Conservation (phyloP, 208 protist species). For the Entamoeba moshkovskii region DNA sequence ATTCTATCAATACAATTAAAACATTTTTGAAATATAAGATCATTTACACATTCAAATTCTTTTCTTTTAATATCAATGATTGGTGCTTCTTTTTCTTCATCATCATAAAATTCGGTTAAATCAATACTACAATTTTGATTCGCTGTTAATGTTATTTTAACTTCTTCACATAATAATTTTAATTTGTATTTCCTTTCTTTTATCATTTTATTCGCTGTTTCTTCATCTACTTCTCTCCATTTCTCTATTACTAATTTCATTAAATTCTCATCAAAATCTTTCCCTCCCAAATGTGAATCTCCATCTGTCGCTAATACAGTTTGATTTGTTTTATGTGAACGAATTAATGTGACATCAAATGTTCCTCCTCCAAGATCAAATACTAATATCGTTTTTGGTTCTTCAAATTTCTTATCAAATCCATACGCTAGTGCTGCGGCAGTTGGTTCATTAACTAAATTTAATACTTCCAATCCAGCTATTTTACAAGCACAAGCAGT, state of each 20-base stretch:
- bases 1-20: constrained; percentile 71
- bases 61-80: constrained; percentile 71
- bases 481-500: constrained; percentile 93
- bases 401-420: constrained; percentile 64
- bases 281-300: constrained; percentile 95
- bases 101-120: constrained; percentile 77
- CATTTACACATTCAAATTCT: constrained; percentile 87
- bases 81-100: constrained; percentile 74
- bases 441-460: constrained; percentile 93
- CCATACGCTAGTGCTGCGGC: constrained; percentile 87
- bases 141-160: constrained; percentile 81
- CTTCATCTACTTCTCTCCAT: background rate
- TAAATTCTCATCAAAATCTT: constrained; percentile 52
- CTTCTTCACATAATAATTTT: constrained; percentile 55
- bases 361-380: constrained; percentile 83
- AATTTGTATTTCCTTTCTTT: background rate
- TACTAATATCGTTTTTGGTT: constrained; percentile 51
- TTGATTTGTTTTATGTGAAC: constrained; percentile 91
- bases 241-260: constrained; percentile 10
- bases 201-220: constrained; percentile 34
- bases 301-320: constrained; percentile 92
- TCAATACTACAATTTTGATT: constrained; percentile 64
- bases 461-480: constrained; percentile 87
- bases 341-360: constrained; percentile 84
- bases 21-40: constrained; percentile 81